A percentile compares a stretch with the other conserved stretches of the same genome.
Evolutionary conservation across 1,139 yeast genomes (phyloP).

Genomic region (Yamadazyma sp.): DNA sequence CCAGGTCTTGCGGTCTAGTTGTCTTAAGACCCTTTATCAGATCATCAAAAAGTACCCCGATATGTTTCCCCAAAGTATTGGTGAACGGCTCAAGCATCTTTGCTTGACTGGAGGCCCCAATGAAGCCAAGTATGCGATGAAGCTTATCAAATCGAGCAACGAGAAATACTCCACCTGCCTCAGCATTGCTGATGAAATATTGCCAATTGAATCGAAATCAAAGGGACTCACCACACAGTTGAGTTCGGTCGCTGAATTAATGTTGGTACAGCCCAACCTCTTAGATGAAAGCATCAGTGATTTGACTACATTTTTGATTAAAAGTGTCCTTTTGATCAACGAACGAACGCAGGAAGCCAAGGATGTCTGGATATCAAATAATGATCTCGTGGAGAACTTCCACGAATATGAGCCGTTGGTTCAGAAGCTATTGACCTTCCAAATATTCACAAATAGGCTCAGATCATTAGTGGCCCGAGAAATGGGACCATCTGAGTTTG

Average conservation of each 20-base stretch:
- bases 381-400: conserved; percentile 30
- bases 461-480: conserved; percentile 41
- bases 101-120: conserved; percentile 54
- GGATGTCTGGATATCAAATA: conserved; percentile 50
- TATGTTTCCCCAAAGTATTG: conserved; percentile 30
- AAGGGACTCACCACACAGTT: conserved; percentile 53
- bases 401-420: conserved; percentile 26
- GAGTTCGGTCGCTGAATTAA: conserved; percentile 62
- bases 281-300: conserved; percentile 58
- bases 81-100: conserved; percentile 40
- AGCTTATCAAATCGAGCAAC: conserved; percentile 48
- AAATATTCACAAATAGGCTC: conserved; percentile 64
- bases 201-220: conserved; percentile 49
- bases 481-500: conserved; percentile 30
- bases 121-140: conserved; percentile 68
- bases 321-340: conserved; percentile 59
- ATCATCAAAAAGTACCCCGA: conserved; percentile 53
- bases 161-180: conserved; percentile 40
- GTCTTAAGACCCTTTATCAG: conserved; percentile 60
- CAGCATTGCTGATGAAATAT: conserved; percentile 40
- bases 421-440: conserved; percentile 55
- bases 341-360: conserved; percentile 20
- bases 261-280: conserved; percentile 48
- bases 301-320: conserved; percentile 60
- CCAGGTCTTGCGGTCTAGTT: conserved; percentile 16